Conservation (phyloP, 768 basidiomycete species). For the Exidia glandulosa region DNA sequence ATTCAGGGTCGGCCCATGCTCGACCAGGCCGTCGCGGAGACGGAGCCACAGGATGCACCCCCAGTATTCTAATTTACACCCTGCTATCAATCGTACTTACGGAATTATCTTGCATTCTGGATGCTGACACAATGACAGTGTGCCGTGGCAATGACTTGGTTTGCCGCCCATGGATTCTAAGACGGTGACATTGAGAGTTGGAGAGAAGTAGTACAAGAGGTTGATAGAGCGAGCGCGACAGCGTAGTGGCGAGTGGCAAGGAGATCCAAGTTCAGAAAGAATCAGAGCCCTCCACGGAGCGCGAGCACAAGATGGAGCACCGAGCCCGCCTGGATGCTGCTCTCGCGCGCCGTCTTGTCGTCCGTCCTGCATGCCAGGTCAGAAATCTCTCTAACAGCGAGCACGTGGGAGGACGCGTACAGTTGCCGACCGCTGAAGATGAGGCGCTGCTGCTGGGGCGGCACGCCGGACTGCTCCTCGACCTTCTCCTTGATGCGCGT, state of each 20-base stretch:
- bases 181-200: background rate
- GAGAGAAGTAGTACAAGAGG: background rate
- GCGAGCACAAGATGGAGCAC: conserved; percentile 93
- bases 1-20: too few species aligned
- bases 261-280: background rate
- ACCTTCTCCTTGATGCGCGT: conserved; percentile 93
- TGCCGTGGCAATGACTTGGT: too few species aligned
- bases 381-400: conserved; percentile 42
- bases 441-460: conserved; percentile 88
- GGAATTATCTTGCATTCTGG: too few species aligned
- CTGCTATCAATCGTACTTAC: too few species aligned
- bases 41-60: too few species aligned
- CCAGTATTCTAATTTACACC: too few species aligned
- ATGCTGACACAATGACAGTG: too few species aligned
- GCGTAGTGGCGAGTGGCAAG: conserved; percentile 10
- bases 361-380: conserved; percentile 51
- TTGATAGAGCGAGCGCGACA: background rate
- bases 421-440: conserved; percentile 91
- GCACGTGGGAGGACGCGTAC: conserved; percentile 41
- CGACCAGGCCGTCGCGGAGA: too few species aligned
- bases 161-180: background rate
- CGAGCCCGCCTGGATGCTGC: conserved; percentile 73
- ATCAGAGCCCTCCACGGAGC: conserved; percentile 76
- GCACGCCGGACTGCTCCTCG: conserved; percentile 96
- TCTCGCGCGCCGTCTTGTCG: conserved; percentile 80